phyloP scores from a whole-genome alignment of 495 filamentous ascomycete species.

The Darksidea phi region DNA sequence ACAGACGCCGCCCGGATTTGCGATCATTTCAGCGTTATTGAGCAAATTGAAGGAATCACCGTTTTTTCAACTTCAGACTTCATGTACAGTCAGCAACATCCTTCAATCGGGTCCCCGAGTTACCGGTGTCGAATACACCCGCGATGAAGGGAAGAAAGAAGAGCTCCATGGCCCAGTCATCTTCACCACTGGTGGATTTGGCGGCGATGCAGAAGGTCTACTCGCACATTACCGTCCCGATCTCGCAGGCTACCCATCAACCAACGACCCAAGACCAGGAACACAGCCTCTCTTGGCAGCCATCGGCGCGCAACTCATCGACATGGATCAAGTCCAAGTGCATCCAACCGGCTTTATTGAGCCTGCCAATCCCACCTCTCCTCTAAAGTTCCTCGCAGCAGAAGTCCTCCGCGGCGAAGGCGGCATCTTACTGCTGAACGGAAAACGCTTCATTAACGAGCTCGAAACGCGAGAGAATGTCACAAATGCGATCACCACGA shows the following conservation, averaged over 20 bases:
- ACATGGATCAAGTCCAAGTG: slow-evolving; percentile 60
- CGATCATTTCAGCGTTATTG: slow-evolving; percentile 54
- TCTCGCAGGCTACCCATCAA: slow-evolving; percentile 56
- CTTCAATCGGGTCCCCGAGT: slow-evolving; percentile 32
- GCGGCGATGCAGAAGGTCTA: slow-evolving; percentile 55
- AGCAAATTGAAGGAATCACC: slow-evolving; percentile 45
- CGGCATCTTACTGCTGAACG: slow-evolving; percentile 51
- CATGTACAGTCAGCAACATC: slow-evolving; percentile 49
- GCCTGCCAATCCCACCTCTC: slow-evolving; percentile 47
- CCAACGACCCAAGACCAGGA: slow-evolving; percentile 56
- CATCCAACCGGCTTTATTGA: slow-evolving; percentile 74
- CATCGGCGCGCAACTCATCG: slow-evolving; percentile 53
- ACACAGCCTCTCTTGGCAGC: slow-evolving; percentile 49
- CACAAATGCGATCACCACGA: slow-evolving; percentile 49
- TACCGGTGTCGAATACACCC: slow-evolving; percentile 36
- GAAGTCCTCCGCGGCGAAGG: slow-evolving; percentile 61
- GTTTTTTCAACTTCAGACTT: slow-evolving; percentile 49
- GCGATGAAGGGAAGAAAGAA: slow-evolving; percentile 32
- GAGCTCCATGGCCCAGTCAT: slow-evolving; percentile 53
- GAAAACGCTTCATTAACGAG: slow-evolving; percentile 58
- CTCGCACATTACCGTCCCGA: slow-evolving; percentile 56
- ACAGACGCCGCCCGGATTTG: slow-evolving; percentile 52
- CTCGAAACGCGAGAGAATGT: slow-evolving; percentile 55
- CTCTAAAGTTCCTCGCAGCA: slow-evolving; percentile 60
- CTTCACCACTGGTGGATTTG: slow-evolving; percentile 59